Base-by-base conservation (phyloP, 2,329 filamentous ascomycete genomes). In the Penicillium expansum region DNA sequence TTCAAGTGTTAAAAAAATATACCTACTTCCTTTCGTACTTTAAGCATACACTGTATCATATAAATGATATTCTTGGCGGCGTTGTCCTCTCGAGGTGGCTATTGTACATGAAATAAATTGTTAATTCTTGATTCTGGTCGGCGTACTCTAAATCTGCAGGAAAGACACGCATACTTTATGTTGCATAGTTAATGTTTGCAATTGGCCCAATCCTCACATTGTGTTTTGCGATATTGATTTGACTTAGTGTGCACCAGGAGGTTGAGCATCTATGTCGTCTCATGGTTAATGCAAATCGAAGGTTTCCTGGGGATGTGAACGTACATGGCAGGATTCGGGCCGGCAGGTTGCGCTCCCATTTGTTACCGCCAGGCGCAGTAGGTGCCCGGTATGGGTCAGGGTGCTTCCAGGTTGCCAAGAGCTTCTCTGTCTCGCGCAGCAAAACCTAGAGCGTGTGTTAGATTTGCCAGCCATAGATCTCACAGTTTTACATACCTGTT, bases 351-450 rank as follows among this genome's bases (percentile, higher is more conserved):
- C 94, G 85, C 79, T 97, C 94, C 77, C 89, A 97, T 83, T 97
- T 97, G 63, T 91, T 96, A 65, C 92, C 94, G 83, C 94, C 94
- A 11, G 94, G 94, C 38, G 94, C 93, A 41, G 91, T 96, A 14
- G 94, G 94, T 63, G 88, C 85, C 66, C 85, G 82, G 74, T 96
- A 97, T 32, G 94, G 92, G 74, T 99, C 94, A 4, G 94, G 94
- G 72, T 99, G 94, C 79, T 97, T 97, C 93, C 93, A 99, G 76
- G 88, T 90, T 70, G 94, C 86, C 61, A 99, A 80, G 57, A 97
- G 74, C 66, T 88, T 88, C 76, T 97, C 92, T 5, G 94, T 93
- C 78, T 97, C 92, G 60, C 86, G 85, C 64, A 97, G 83, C 57
- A 99, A 77, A 48, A 86, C 86, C 94, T 99, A 30, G 62, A 55